Conservation (phyloP, 257 asterid genomes). For the Primulina huaijiensis region DNA sequence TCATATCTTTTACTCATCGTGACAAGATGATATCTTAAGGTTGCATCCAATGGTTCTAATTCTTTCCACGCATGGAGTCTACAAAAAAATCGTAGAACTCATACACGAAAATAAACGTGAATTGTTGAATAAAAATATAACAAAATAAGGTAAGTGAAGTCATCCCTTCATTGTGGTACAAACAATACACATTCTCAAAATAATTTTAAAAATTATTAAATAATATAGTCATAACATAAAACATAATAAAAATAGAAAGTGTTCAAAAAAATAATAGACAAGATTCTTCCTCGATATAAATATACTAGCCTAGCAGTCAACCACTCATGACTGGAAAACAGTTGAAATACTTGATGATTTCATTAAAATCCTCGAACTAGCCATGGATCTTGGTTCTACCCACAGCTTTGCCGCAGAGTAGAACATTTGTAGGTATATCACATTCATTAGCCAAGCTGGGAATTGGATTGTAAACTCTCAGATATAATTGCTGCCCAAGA, state of each 20-base stretch:
- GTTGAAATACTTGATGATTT: constrained; percentile 13
- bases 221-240: neutral
- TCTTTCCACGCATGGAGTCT: too few species aligned
- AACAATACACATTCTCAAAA: neutral
- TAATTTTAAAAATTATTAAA: too few species aligned
- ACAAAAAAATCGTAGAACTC: too few species aligned
- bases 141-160: too few species aligned
- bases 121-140: too few species aligned
- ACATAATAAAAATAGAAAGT: neutral
- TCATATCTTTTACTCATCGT: too few species aligned
- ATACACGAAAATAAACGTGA: too few species aligned
- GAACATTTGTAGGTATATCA: constrained; percentile 62
- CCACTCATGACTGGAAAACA: constrained; percentile 54
- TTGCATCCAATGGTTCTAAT: too few species aligned
- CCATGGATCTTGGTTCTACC: constrained; percentile 44
- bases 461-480: constrained; percentile 64
- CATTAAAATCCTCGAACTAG: constrained; percentile 11
- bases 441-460: constrained; percentile 64
- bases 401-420: constrained; percentile 82
- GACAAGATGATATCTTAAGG: too few species aligned
- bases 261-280: neutral
- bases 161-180: too few species aligned
- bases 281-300: constrained; percentile 2
- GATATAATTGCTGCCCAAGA: constrained; percentile 85
- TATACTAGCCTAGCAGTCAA: constrained; percentile 43